Evolutionary conservation across 371 early-diverging fungal species (phyloP), one percentile per base, ranked within the genome.

Genomic region (Rhizopus stolonifer): DNA sequence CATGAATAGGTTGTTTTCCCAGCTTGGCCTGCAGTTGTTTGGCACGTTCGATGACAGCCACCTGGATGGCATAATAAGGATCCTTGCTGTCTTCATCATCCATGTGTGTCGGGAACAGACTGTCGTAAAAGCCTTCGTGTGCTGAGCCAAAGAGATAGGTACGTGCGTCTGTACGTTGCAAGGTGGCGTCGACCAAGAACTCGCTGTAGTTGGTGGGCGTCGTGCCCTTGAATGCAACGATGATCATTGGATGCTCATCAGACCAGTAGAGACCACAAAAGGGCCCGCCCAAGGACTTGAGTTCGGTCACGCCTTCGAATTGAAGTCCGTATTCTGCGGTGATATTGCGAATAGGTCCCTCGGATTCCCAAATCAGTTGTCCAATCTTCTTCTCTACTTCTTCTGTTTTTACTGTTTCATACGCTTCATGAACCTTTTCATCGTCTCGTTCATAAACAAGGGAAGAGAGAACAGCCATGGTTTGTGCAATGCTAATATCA

Each of bases 401-500:
- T 26, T 36, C 45, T 25, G 3, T 19, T 23, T 13, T 51, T 17
- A 9, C 29, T 0, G 32, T 11, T 17, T 26, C 19, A 19, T 25
- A 25, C 11, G 78, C 80, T 23, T 67, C 34, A 22, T 59, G 59
- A 11, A 78, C 70, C 8, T 69, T 58, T 8, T 59, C 57, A 17
- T 70, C 76, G n/a, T 76, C 65, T 3, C 80, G 67, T 43, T 80
- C 74, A 32, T 80, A 80, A 7, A 74, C 60, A 18, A 78, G 50
- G 9, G 70, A 45, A 5, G 67, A 55, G 11, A 71, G 40, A 6
- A 67, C 22, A 6, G 58, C 48, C 46, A 61, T 42, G 0, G 62
- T 60, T 46, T 71, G 57, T 6, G 71, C 71, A n/a, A 67, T 64
- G 1, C 62, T 59, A 2, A 71, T 26, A 46, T 71, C 68, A 49